Base-by-base conservation (phyloP, 1,284 basidiomycete genomes). In the Ganoderma meredithae region DNA sequence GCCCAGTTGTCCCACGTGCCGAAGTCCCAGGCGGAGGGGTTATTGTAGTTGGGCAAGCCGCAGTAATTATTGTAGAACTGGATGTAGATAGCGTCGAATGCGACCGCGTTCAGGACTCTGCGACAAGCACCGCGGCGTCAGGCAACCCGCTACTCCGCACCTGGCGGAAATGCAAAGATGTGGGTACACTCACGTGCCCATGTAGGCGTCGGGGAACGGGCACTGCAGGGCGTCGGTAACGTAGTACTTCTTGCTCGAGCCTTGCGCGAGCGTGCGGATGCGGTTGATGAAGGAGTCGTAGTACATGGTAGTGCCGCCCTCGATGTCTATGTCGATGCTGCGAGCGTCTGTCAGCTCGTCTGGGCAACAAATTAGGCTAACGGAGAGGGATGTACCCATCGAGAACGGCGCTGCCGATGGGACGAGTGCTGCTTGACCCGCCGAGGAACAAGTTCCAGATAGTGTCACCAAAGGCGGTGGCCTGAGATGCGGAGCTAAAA, bases 391-490 rank as follows among this genome's bases (percentile, higher is more conserved):
- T 82, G 27, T 69, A 89, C 88, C 90, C 90, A 71, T 92, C 90
- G 15, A 92, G 82, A 9, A 90, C 85, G 1, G 87, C 89, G 53
- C 78, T 74, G 17, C 90, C 90, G 72, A 91, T 91, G 0, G 90
- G 90, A 65, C 90, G 81, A 1, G 83, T 83, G 25, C 78, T 78
- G 72, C 83, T 86, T 1, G 82, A 81, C 2, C 88, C 90, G 13
- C 88, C 90, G 19, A 92, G 81, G 80, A 91, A 90, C 19, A 88
- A 66, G 75, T 91, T 83, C 90, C 90, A 92, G 61, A 92, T 83
- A 0, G 83, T 85, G 63, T 87, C 79, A 0, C 87, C 89, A 68
- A 89, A 90, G 2, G 76, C 76, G 41, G 78, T 69, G 0, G 84
- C 90, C 72, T 89, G 83, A 0, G 83, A 75, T 65, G 88, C 86